These are phyloP conservation scores for Clonostachys sp. DNA, from an alignment of 2,329 filamentous ascomycete genomes.

Conservation along the genomic window DNA sequence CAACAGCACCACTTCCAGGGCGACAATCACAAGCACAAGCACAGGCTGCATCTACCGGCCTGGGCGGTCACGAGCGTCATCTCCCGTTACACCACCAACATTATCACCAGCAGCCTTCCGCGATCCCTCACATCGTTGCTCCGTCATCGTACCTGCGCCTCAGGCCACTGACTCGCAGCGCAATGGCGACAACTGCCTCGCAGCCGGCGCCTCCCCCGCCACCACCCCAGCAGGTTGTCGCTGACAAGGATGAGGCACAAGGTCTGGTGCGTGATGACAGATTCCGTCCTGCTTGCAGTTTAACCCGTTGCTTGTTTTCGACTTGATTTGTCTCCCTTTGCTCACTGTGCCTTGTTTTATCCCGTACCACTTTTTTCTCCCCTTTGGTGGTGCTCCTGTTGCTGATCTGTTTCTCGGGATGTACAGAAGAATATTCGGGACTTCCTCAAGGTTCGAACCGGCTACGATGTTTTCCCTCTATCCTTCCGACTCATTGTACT, in stretches of 20 bases:
- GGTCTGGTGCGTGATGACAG: slow-evolving; percentile 58
- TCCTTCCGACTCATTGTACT: slow-evolving; percentile 95
- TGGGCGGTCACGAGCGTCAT: slow-evolving; percentile 6
- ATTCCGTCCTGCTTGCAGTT: too few relatives aligned
- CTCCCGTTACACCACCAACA: too few relatives aligned
- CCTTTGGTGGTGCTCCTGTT: not conserved
- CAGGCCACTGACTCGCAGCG: slow-evolving; percentile 23
- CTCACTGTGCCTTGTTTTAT: not conserved
- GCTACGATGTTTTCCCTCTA: slow-evolving; percentile 94
- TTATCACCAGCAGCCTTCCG: slow-evolving; percentile 2
- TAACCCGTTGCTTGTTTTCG: not conserved
- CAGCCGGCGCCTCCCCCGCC: not conserved
- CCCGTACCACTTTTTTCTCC: not conserved
- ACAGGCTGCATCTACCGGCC: not conserved
- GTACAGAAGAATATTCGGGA: slow-evolving; percentile 72
- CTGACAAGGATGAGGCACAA: slow-evolving; percentile 74
- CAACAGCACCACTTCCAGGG: not conserved
- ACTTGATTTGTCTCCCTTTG: not conserved
- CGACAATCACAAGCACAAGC: not conserved
- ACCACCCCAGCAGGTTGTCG: slow-evolving; percentile 41
- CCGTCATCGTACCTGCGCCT: slow-evolving; percentile 54
- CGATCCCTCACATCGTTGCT: slow-evolving; percentile 51
- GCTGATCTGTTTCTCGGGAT: slow-evolving; percentile 6
- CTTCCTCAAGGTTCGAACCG: slow-evolving; percentile 93
- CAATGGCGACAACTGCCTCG: slow-evolving; percentile 20